Conservation (phyloP, 495 filamentous ascomycete genomes). For the Neurospora hispaniola region DNA sequence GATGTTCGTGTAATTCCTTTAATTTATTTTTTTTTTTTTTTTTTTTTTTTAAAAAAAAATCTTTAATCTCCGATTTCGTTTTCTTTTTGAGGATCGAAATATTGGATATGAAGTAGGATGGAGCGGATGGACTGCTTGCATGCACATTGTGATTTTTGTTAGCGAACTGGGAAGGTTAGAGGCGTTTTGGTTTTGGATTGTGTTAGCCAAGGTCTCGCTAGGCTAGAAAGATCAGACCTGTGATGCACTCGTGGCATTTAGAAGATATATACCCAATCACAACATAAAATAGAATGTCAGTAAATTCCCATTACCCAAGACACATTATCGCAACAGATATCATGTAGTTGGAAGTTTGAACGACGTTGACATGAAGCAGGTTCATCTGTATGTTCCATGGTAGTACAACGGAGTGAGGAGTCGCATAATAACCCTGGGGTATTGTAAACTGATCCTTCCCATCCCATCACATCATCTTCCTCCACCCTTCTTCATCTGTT, state of each 20-base stretch:
- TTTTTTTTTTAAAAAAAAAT: too few relatives aligned
- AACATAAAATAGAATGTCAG: neutral
- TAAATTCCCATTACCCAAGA: neutral
- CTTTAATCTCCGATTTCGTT: neutral
- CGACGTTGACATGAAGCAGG: neutral
- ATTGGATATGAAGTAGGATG: neutral
- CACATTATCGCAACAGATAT: neutral
- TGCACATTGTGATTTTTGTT: neutral
- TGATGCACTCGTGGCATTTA: neutral
- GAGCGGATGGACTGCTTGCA: neutral
- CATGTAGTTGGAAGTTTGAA: neutral
- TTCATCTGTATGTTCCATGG: neutral
- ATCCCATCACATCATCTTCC: neutral
- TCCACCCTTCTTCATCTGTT: neutral
- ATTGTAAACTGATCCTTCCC: neutral
- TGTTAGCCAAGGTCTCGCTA: neutral
- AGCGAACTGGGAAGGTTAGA: neutral
- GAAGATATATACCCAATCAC: neutral
- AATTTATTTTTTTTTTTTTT: neutral
- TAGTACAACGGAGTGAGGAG: neutral
- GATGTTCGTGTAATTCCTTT: neutral
- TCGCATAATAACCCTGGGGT: neutral
- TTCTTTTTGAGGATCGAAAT: neutral
- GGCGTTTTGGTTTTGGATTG: neutral
- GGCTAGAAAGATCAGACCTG: neutral